A percentile compares a stretch with the other conserved stretches of the same genome.
Evolutionary conservation across 768 basidiomycete genomes (phyloP).

Genomic region (Lactifluus pinguis): DNA sequence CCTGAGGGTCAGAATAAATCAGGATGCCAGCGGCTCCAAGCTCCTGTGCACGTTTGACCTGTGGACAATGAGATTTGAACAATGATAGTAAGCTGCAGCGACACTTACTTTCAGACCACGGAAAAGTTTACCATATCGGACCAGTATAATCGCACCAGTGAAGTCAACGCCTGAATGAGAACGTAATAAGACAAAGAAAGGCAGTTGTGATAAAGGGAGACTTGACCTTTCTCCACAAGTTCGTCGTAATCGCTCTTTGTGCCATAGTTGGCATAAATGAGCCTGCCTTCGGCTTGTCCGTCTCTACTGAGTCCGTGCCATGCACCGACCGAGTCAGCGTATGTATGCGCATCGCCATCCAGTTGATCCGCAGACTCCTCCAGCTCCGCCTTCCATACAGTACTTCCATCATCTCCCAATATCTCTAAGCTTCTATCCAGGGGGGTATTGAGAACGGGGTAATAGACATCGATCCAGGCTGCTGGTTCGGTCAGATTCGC

Average conservation of each 20-base stretch:
- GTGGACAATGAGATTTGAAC: neutral
- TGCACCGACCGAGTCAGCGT: constrained; percentile 58
- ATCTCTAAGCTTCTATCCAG: constrained; percentile 61
- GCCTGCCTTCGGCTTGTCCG: constrained; percentile 62
- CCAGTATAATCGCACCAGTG: constrained; percentile 68
- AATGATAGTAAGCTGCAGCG: neutral
- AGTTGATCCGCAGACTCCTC: constrained; percentile 63
- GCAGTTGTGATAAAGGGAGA: neutral
- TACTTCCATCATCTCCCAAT: constrained; percentile 42
- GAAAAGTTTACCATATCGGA: constrained; percentile 68
- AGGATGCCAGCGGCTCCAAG: constrained; percentile 69
- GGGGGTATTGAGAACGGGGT: constrained; percentile 78
- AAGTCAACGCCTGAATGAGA: constrained; percentile 49
- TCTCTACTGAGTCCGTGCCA: constrained; percentile 81
- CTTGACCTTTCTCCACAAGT: constrained; percentile 44
- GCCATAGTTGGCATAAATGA: constrained; percentile 79
- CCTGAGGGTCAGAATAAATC: constrained; percentile 80
- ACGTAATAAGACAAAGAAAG: constrained; percentile 1
- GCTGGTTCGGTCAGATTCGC: constrained; percentile 38
- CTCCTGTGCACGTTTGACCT: constrained; percentile 81
- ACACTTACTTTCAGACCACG: constrained; percentile 74
- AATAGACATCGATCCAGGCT: constrained; percentile 85
- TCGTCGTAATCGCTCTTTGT: constrained; percentile 63
- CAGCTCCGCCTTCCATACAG: constrained; percentile 63
- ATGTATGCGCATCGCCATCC: constrained; percentile 64